Conservation (phyloP, 106 monocot genomes). For the Iris macrosiphon region DNA sequence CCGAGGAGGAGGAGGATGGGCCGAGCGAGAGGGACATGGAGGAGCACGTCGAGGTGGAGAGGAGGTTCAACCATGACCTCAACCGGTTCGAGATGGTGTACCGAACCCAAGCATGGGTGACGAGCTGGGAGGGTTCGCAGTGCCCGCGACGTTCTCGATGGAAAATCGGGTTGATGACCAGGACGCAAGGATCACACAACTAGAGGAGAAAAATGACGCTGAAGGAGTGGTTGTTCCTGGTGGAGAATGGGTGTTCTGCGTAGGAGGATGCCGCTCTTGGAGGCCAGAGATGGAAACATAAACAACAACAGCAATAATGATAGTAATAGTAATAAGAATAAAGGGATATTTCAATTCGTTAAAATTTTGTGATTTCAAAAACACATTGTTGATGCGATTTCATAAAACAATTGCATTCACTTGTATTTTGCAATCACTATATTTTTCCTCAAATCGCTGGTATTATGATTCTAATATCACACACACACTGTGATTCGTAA, state of each 20-base stretch:
- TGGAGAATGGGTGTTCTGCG: slow-evolving; percentile 79
- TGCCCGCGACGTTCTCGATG: slow-evolving; percentile 20
- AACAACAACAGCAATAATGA: slow-evolving; percentile 3
- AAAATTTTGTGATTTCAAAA: too few relatives aligned
- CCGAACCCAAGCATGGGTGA: slow-evolving; percentile 20
- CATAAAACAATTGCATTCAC: too few relatives aligned
- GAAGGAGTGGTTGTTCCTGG: slow-evolving; percentile 74
- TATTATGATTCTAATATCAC: too few relatives aligned
- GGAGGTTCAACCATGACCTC: slow-evolving; percentile 53
- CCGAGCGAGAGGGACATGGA: slow-evolving; percentile 78
- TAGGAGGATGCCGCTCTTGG: slow-evolving; percentile 43
- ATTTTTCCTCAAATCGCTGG: too few relatives aligned
- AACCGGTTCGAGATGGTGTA: slow-evolving; percentile 53
- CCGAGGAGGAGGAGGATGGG: slow-evolving; percentile 24
- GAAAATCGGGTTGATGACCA: slow-evolving; percentile 66
- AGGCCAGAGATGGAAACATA: slow-evolving; percentile 12
- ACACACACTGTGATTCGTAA: too few relatives aligned
- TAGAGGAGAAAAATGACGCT: slow-evolving; percentile 95
- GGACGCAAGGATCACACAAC: slow-evolving; percentile 63
- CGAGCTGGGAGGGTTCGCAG: neutral
- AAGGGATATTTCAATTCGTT: too few relatives aligned
- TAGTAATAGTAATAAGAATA: slow-evolving; percentile 2
- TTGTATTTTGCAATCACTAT: too few relatives aligned
- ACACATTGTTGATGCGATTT: too few relatives aligned
- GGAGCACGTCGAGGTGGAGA: slow-evolving; percentile 80